These are phyloP conservation scores for Rubia occidens DNA, from an alignment of 305 asterid species.

Conservation along the genomic window DNA sequence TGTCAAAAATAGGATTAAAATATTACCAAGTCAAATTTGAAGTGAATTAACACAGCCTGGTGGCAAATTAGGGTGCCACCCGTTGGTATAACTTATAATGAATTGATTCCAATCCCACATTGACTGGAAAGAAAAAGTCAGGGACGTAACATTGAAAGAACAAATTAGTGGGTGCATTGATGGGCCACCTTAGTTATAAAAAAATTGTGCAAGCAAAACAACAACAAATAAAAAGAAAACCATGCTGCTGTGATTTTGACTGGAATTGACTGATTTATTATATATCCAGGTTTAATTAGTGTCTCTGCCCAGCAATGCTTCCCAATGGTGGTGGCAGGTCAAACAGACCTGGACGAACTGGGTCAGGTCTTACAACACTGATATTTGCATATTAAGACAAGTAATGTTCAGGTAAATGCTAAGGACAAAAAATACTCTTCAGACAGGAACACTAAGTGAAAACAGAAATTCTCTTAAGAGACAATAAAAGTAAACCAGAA, in stretches of 20 bases:
- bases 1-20: not conserved
- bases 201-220: not conserved
- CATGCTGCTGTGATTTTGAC: not conserved
- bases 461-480: constrained; percentile 1
- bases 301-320: not conserved
- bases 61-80: not conserved
- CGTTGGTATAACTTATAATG: not conserved
- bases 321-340: too few species aligned
- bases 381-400: not conserved
- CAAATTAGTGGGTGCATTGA: not conserved
- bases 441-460: not conserved
- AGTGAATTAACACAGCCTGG: not conserved
- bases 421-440: not conserved
- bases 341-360: too few species aligned
- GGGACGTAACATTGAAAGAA: not conserved
- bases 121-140: not conserved
- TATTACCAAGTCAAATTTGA: not conserved
- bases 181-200: not conserved
- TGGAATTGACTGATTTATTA: not conserved
- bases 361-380: not conserved
- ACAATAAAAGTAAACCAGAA: not conserved
- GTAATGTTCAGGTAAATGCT: not conserved
- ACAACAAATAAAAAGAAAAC: not conserved
- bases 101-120: not conserved
- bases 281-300: not conserved